Evolutionary conservation across 108 stramenopile genomes (phyloP), one percentile per base, ranked within the genome.

Genomic region (Fragilaria radians): DNA sequence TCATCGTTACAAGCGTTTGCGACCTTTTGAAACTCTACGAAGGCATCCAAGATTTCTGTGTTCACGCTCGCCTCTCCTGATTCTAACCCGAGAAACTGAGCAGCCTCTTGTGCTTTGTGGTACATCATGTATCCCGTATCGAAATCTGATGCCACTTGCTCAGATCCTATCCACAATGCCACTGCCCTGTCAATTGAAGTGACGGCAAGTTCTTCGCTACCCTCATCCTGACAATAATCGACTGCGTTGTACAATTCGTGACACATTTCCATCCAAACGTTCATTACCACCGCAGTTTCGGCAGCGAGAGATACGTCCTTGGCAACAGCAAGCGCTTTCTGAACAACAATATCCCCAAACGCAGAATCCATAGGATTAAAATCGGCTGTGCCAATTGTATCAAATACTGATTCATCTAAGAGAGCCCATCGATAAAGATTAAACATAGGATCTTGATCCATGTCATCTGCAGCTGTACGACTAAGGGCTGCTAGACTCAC

Each of bases 121-220:
- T 83, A 85, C 27, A 91, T 61, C 63, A 76, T 69, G 32, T 68
- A 74, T 1, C 86, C 89, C 22, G 66, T 51, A 34, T 77, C 72
- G 49, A 54, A 70, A 29, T 48, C 49, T 14, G 71, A 73, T 25
- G 74, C 60, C 7, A 52, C 66, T 52, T 76, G 71, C 7, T 74
- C 68, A 22, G 77, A 33, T 34, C 90, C 90, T 19, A 88, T 76
- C 85, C 85, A 91, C 21, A 85, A 67, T 2, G 77, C 90, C 23
- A 88, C 83, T 19, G 86, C 90, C 19, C 68, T 65, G 58, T 91
- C 90, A 45, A 91, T 50, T 11, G 36, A 42, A 3, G 28, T 59
- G 29, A 48, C 58, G 48, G 55, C 57, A 11, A 7, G 54, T 48
- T 50, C 49, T 5, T 54, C 34, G 27, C 56, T 54, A 26, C 57